Evolutionary conservation across 164 flowering plant species (phyloP), one percentile per base, ranked within the genome.

Genomic region (Piper betle): DNA sequence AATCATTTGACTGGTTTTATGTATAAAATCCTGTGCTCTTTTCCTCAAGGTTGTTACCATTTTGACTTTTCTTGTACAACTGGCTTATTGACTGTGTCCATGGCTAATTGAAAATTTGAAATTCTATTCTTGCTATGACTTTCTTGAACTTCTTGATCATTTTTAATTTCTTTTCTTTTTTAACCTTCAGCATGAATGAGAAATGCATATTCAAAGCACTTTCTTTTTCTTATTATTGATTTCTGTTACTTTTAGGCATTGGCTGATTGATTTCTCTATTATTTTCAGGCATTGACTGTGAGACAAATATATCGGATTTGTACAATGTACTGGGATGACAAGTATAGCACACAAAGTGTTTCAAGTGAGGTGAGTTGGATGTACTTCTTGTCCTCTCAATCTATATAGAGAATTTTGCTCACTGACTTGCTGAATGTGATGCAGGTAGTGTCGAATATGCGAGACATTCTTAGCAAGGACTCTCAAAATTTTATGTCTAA

Each of bases 261-360:
- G 57, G 33, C n/a, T 11, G 3, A 12, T 63, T 55, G 66, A 13
- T 25, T 37, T 37, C 38, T 37, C 53, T 12, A 6, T 17, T 37
- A 65, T 62, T 52, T 12, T 56, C 82, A 88, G 99, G 85, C 78
- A 59, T 76, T 88, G 80, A 90, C 97, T 4, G 84, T 88, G 19
- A 73, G 91, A 62, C 99, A 93, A 81, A 88, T 93, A 40, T 90
- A 93, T 65, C 86, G 97, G 33, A 93, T 93, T 58, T 77, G 99
- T 78, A 90, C 99, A 10, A 90, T 93, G 97, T 93, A 93, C 66
- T 93, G 96, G 94, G 99, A 90, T 73, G 99, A 93, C 66, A 93
- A 90, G 71, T 93, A 93, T 69, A 84, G 91, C 63, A 93, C 97
- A 33, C 96, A 86, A 73, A 93, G 97, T 73, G 99, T 93, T 41